Evolutionary conservation across 495 filamentous ascomycete species (phyloP).

Genomic region (Monascus purpureus): DNA sequence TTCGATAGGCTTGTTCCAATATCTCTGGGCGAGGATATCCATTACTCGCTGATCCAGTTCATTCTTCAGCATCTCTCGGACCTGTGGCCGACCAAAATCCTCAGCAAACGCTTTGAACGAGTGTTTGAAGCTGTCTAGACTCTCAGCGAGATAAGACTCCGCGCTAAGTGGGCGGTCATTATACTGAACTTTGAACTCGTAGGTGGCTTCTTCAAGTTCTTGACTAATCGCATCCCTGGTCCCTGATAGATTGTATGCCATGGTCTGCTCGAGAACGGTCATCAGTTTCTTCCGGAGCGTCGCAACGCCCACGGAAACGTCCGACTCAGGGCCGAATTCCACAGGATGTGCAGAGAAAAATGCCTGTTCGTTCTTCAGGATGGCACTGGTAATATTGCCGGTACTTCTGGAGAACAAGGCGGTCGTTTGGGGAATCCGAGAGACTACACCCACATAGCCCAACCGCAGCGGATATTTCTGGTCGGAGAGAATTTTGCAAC

Average conservation of each 20-base stretch:
- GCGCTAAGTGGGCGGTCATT: conserved; percentile 91
- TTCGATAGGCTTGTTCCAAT: conserved; percentile 94
- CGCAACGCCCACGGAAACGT: conserved; percentile 64
- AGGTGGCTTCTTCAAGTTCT: conserved; percentile 92
- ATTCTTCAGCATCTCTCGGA: conserved; percentile 76
- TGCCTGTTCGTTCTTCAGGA: conserved; percentile 74
- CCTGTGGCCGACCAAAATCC: conserved; percentile 76
- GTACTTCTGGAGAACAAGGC: conserved; percentile 75
- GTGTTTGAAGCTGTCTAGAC: conserved; percentile 92
- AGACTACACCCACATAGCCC: conserved; percentile 96
- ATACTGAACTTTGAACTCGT: conserved; percentile 99
- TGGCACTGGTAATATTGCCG: conserved; percentile 65
- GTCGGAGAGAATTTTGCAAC: conserved; percentile 63
- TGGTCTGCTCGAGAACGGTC: conserved; percentile 91
- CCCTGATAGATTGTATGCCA: conserved; percentile 76
- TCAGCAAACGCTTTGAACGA: conserved; percentile 89
- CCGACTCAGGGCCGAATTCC: conserved; percentile 61
- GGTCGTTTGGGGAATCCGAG: conserved; percentile 57
- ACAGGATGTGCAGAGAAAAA: conserved; percentile 76
- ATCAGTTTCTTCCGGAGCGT: conserved; percentile 90
- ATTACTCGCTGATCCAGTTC: conserved; percentile 91
- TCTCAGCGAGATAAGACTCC: conserved; percentile 91
- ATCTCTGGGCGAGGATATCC: conserved; percentile 84
- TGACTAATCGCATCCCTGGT: conserved; percentile 87
- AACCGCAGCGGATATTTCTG: conserved; percentile 87